Conservation (phyloP, 2,329 filamentous ascomycete genomes). For the Claviceps purpurea region DNA sequence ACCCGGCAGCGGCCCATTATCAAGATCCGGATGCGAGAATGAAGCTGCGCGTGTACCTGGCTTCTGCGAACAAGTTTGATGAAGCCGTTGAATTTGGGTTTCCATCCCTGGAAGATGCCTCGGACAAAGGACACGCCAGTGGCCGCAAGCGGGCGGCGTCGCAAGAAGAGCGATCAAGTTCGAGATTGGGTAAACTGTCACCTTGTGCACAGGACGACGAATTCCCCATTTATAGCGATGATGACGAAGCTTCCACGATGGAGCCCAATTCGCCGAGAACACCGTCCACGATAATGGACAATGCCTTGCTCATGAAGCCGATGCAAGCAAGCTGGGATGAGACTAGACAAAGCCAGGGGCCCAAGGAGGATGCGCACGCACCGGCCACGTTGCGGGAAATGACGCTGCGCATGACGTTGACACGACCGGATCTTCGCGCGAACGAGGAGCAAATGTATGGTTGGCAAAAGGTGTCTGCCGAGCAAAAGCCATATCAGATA, state of each 20-base stretch:
- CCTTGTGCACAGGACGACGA: conserved; percentile 47
- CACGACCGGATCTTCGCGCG: conserved; percentile 71
- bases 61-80: conserved; percentile 88
- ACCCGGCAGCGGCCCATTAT: conserved; percentile 68
- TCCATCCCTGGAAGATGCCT: conserved; percentile 44
- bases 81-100: conserved; percentile 92
- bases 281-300: conserved; percentile 32
- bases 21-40: conserved; percentile 79
- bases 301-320: conserved; percentile 17
- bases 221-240: conserved; percentile 35
- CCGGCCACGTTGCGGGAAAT: conserved; percentile 61
- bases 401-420: conserved; percentile 93
- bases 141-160: conserved; percentile 11
- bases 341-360: conserved; percentile 7
- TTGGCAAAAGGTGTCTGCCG: conserved; percentile 37
- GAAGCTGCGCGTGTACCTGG: conserved; percentile 74
- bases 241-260: conserved; percentile 36
- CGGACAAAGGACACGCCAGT: conserved; percentile 17
- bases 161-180: conserved; percentile 15
- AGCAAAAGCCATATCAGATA: conserved; percentile 33
- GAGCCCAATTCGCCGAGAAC: conserved; percentile 49
- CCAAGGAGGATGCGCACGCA: conserved; percentile 31
- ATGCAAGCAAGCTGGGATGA: conserved; percentile 14
- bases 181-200: conserved; percentile 36
- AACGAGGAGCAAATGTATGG: conserved; percentile 60